Evolutionary conservation across 2,329 filamentous ascomycete genomes (phyloP), one percentile per base, ranked within the genome.

Genomic region (Penicillium sp.): DNA sequence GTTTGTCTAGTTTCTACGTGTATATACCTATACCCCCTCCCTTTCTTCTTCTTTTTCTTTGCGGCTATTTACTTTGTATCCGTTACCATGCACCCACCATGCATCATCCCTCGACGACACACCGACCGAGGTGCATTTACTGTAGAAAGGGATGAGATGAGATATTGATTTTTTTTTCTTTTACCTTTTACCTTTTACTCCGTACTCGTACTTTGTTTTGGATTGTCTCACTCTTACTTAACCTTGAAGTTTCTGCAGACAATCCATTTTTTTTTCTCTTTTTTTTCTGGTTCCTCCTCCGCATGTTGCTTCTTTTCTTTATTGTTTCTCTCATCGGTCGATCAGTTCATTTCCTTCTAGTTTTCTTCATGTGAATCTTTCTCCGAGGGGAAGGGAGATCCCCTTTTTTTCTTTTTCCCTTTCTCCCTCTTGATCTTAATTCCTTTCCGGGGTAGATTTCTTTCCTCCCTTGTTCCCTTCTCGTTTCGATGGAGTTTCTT

Each of bases 261-360:
- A 40, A 54, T 28, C 30, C 26, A 57, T 64, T 59, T 66, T 66
- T 60, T 58, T 55, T 61, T 54, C 30, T 57, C 61, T 55, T 56
- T 62, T 70, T 63, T 63, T 65, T 66, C 59, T 60, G 62, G 60
- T 61, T 68, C 68, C 64, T 57, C 55, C 61, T 33, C 45, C 30
- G 30, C 6, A 37, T 58, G 59, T 56, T 28, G 17, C 63, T 24
- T 57, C 42, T 50, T 62, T 51, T 13, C 4, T 30, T 15, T 33
- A 4, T 8, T 15, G 6, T 37, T 37, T 35, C 30, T 24, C 12
- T 59, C 44, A 50, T 50, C 35, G 33, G 26, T 44, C 38, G 3
- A 19, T 47, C 24, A 33, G 30, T 13, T 50, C 15, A 42, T 37
- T 28, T 35, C 19, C 38, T 33, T 49, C 28, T 53, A 40, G 30